Conservation (phyloP, 192 early-diverging fungal species). For the Umbelopsis sp. region DNA sequence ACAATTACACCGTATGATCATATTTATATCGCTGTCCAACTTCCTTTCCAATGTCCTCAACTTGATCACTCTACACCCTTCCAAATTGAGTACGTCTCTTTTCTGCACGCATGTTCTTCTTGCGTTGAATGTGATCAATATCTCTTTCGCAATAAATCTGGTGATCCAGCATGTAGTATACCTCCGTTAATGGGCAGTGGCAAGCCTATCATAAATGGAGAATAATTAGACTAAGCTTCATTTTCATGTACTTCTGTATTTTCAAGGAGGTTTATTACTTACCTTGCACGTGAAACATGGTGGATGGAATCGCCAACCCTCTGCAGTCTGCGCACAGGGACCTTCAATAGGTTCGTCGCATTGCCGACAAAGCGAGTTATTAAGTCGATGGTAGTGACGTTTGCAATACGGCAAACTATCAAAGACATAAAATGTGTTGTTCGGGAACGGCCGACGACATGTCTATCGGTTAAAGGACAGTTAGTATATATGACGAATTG, state of each 20-base stretch:
- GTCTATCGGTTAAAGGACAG: conserved; percentile 31
- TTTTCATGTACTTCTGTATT: not conserved
- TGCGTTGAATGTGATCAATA: conserved; percentile 63
- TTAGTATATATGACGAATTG: not conserved
- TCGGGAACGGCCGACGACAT: conserved; percentile 70
- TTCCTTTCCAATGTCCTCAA: not conserved
- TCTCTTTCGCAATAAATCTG: conserved; percentile 74
- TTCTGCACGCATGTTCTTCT: conserved; percentile 59
- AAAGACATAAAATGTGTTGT: conserved; percentile 89
- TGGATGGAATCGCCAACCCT: conserved; percentile 86
- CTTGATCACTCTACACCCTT: conserved; percentile 9
- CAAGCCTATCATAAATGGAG: conserved; percentile 40
- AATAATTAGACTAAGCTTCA: not conserved
- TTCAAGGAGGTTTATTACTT: not conserved
- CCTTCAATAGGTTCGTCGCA: conserved; percentile 88
- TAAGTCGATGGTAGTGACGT: conserved; percentile 85
- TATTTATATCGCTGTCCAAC: conserved; percentile 8
- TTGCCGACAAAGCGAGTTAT: conserved; percentile 78
- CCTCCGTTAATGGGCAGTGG: conserved; percentile 56
- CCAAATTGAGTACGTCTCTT: conserved; percentile 60
- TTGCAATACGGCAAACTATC: conserved; percentile 82
- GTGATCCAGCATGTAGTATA: conserved; percentile 72
- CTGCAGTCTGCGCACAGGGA: conserved; percentile 84
- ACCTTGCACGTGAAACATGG: conserved; percentile 78
- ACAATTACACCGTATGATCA: not conserved